Conservation (phyloP, 2,329 filamentous ascomycete genomes). For the Paecilomyces sp. region DNA sequence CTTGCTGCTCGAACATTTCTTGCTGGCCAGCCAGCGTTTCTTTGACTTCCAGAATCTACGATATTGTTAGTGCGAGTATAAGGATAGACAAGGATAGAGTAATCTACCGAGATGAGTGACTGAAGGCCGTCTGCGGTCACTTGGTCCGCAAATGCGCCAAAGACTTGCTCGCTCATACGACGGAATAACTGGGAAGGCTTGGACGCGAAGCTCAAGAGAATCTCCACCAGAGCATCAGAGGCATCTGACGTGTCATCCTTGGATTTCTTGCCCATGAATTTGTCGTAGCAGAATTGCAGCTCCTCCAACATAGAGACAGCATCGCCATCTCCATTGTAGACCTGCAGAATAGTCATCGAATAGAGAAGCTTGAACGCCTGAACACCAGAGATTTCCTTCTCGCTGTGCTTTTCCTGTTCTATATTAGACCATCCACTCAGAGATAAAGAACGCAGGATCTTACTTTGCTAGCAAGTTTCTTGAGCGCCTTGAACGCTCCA, state of each 20-base stretch:
- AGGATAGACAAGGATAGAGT: neutral
- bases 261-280: conserved; percentile 48
- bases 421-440: conserved; percentile 8
- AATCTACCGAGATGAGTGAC: conserved; percentile 44
- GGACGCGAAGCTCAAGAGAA: conserved; percentile 82
- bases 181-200: conserved; percentile 78
- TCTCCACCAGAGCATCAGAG: conserved; percentile 73
- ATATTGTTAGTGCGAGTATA: conserved; percentile 19
- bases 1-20: conserved; percentile 71
- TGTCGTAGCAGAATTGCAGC: conserved; percentile 67
- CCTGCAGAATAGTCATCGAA: conserved; percentile 74
- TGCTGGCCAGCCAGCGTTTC: conserved; percentile 80
- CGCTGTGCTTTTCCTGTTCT: conserved; percentile 45
- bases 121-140: conserved; percentile 68
- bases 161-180: conserved; percentile 81
- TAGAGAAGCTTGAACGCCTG: conserved; percentile 74
- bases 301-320: conserved; percentile 76
- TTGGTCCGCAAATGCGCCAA: conserved; percentile 69
- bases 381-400: conserved; percentile 33
- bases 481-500: conserved; percentile 34
- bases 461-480: conserved; percentile 31
- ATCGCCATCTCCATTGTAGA: conserved; percentile 85
- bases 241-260: conserved; percentile 42
- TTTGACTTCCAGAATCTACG: conserved; percentile 65
- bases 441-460: neutral